Percentiles rank a stretch among this genome's conserved stretches.
phyloP scores from a whole-genome alignment of 1,139 yeast species.

The Neolecta irregularis region DNA sequence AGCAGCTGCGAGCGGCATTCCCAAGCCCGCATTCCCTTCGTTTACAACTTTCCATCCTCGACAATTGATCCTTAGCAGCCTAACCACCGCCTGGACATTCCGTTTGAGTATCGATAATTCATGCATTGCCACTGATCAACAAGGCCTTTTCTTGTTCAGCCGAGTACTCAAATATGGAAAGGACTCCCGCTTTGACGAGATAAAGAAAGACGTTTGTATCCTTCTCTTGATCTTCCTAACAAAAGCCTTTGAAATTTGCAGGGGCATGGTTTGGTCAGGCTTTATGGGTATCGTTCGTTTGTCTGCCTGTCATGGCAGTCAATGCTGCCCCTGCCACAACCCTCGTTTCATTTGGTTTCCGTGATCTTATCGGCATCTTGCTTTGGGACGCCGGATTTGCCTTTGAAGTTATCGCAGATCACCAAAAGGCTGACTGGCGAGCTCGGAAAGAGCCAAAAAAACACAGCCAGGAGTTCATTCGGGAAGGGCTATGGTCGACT shows the following conservation, averaged over 20 bases:
- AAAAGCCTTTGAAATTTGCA: constrained; percentile 5
- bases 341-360: constrained; percentile 6
- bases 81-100: constrained; percentile 9
- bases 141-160: constrained; percentile 8
- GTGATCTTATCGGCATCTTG: constrained; percentile 6
- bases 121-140: too few species aligned
- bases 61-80: constrained; percentile 6
- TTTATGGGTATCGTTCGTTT: constrained; percentile 10
- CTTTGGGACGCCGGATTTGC: constrained; percentile 9
- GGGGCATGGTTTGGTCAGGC: constrained; percentile 11
- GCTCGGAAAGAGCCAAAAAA: constrained; percentile 7
- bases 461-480: constrained; percentile 7
- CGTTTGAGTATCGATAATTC: too few species aligned
- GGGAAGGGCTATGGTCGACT: constrained; percentile 6
- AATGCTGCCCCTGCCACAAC: constrained; percentile 7
- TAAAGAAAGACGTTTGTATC: too few species aligned
- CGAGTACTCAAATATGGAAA: constrained; percentile 7
- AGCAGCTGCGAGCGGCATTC: constrained; percentile 6
- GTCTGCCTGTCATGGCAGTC: constrained; percentile 8
- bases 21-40: constrained; percentile 5
- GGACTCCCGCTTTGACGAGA: constrained; percentile 9
- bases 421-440: constrained; percentile 9
- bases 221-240: too few species aligned
- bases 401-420: constrained; percentile 8
- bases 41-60: constrained; percentile 4